Base-by-base conservation (phyloP, 768 basidiomycete species). In the Epithele typhae region DNA sequence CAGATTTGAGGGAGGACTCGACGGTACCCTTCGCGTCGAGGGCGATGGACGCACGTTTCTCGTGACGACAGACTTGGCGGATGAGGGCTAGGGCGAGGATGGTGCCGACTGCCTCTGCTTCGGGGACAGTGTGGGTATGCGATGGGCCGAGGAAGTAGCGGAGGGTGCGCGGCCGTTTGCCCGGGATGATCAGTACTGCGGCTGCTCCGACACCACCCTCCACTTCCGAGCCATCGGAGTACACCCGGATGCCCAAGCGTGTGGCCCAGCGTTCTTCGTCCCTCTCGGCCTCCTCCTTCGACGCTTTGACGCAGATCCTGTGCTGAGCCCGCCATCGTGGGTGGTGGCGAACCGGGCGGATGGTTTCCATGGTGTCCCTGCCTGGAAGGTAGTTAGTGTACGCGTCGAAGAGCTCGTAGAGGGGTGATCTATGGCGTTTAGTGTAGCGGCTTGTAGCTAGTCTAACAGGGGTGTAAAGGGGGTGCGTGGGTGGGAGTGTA, bases 91-190 rank as follows among this genome's bases (percentile, higher is more conserved):
- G 32, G 1, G 58, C 17, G 4, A 70, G 43, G 0, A 60, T 34
- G 5, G 64, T 32, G 0, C 65, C 67, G 9, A 64, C 55, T 1
- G 51, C 18, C 36, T 69, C 64, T 1, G 52, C 65, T 38, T 66
- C 60, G 27, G 58, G 61, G 0, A 63, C 59, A 0, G 55, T 63
- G 50, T 66, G 63, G 7, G 60, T 36, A 6, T 32, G 35, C 1
- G 40, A 35, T 0, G 19, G 14, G 10, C 64, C 62, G 4, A 69
- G 46, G 21, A 59, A 39, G 19, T 45, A 46, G 19, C 47, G 37
- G 11, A 59, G 22, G 6, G 38, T 25, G 15, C 10, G n/a, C n/a
- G 39, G 30, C 12, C 17, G 11, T 27, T 15, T 12, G 5, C 45
- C 60, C 0, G 25, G 33, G 9, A 30, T 36, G 30, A 47, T 32